Base-by-base conservation (phyloP, 305 asterid genomes). In the Fraxinus ornus region DNA sequence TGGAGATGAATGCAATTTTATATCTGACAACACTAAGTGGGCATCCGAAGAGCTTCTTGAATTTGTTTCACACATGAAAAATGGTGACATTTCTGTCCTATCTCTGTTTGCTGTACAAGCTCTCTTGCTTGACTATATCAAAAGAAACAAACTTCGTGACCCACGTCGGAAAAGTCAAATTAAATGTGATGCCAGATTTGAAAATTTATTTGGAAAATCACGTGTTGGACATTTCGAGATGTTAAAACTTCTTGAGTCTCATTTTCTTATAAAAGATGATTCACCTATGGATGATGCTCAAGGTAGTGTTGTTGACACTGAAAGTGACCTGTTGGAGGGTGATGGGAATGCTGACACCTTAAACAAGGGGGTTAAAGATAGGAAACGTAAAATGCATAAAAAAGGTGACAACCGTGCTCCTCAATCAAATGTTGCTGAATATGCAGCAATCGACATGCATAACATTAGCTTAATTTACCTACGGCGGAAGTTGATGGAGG, bases 211-310 rank as follows among this genome's bases (percentile, higher is more conserved):
- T 85, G 98, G 98, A 80, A 97, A 97, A 88, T 92, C 98, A 79
- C 94, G 98, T 10, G 98, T 95, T 86, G 98, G 95, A 85, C 99
- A 97, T 91, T 94, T 97, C 86, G 98, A 97, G 90, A 97, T 97
- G 99, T 91, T 97, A 80, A 97, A 95, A 89, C 98, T 97, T 86
- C 94, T 97, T 75, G 99, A 97, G 85, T 97, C 98, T 79, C 99
- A 97, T 87, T 95, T 95, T 89, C 84, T 94, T 32, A 6, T 88
- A 49, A 93, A 90, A 89, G 98, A 92, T 82, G 98, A 93, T 80
- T 78, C 88, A 85, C 98, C 91, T 57, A 90, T 80, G 47, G 98
- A 93, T 90, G 98, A 94, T 83, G 88, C 84, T 84, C 97, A 95
- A 83, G 98, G 94, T 70, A 95, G 91, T 86, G 94, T 92, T 86